Evolutionary conservation across 2,329 filamentous ascomycete species (phyloP).

Genomic region (Plenodomus lindquistii): DNA sequence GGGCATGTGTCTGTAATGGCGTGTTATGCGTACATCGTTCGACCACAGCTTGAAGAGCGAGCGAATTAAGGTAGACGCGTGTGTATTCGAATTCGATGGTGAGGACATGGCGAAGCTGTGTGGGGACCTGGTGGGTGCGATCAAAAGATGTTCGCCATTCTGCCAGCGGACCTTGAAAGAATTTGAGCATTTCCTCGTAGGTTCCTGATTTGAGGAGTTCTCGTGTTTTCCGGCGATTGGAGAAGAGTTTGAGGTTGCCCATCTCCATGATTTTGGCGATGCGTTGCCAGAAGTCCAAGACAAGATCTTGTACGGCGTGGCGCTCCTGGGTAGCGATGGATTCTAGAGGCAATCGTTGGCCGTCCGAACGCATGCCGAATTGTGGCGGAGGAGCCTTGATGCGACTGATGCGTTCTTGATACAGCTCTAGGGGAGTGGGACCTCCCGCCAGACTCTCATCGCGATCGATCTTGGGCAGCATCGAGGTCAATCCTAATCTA

Average conservation of each 20-base stretch:
- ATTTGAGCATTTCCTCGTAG: conserved; percentile 79
- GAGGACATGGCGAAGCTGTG: conserved; percentile 72
- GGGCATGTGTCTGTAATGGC: conserved; percentile 40
- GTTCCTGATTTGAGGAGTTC: conserved; percentile 84
- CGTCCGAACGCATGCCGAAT: conserved; percentile 41
- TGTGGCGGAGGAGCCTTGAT: conserved; percentile 43
- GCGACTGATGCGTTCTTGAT: conserved; percentile 40
- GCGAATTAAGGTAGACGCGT: conserved; percentile 89
- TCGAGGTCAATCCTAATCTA: conserved; percentile 87
- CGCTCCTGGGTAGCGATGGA: conserved; percentile 42
- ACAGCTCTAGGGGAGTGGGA: conserved; percentile 38
- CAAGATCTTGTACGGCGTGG: conserved; percentile 55
- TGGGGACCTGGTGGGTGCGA: conserved; percentile 63
- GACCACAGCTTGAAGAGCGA: conserved; percentile 92
- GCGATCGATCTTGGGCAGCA: conserved; percentile 67
- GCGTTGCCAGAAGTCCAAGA: conserved; percentile 86
- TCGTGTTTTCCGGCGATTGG: conserved; percentile 83
- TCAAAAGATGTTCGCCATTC: conserved; percentile 85
- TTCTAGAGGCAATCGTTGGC: conserved; percentile 41
- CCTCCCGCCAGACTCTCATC: conserved; percentile 29
- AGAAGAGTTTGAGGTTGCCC: conserved; percentile 86
- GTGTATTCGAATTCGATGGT: conserved; percentile 96
- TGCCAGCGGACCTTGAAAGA: conserved; percentile 76
- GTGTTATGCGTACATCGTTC: conserved; percentile 85
- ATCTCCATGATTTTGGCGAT: conserved; percentile 92